These are phyloP conservation scores for Coemansia reversa DNA, from an alignment of 192 early-diverging fungal genomes.

Conservation along the genomic window DNA sequence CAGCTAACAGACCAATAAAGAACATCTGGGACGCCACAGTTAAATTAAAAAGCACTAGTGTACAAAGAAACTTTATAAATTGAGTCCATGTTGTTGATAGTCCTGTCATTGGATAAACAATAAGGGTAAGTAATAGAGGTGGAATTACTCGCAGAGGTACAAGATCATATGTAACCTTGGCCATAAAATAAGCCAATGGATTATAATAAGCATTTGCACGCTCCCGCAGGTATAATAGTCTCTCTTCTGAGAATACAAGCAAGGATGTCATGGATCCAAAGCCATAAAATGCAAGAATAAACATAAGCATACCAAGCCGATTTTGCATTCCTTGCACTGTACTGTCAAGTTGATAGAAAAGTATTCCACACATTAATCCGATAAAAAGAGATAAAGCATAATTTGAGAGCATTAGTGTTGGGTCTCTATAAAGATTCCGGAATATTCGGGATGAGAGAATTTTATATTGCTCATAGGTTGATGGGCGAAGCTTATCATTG, in stretches of 20 bases:
- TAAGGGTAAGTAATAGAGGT: constrained; percentile 75
- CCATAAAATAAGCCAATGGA: constrained; percentile 59
- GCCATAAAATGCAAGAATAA: constrained; percentile 55
- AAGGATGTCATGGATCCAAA: constrained; percentile 59
- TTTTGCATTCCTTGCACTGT: constrained; percentile 51
- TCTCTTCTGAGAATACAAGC: constrained; percentile 49
- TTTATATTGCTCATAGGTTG: constrained; percentile 51
- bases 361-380: constrained; percentile 55
- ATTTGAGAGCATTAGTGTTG: constrained; percentile 45
- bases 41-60: constrained; percentile 79
- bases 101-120: constrained; percentile 85
- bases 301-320: constrained; percentile 49
- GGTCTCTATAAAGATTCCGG: constrained; percentile 42
- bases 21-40: constrained; percentile 75
- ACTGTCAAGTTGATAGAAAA: constrained; percentile 55
- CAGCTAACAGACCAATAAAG: constrained; percentile 70
- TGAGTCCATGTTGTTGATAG: constrained; percentile 62
- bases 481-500: constrained; percentile 33
- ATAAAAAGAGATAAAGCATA: constrained; percentile 43
- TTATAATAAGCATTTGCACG: constrained; percentile 64
- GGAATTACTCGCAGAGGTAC: constrained; percentile 76
- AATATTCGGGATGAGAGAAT: constrained; percentile 53
- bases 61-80: constrained; percentile 71
- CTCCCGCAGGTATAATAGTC: constrained; percentile 58
- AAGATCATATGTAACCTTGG: constrained; percentile 63